Evolutionary conservation across 148 eudicot genomes (phyloP), one percentile per base, ranked within the genome.

Genomic region (Drosera capensis): DNA sequence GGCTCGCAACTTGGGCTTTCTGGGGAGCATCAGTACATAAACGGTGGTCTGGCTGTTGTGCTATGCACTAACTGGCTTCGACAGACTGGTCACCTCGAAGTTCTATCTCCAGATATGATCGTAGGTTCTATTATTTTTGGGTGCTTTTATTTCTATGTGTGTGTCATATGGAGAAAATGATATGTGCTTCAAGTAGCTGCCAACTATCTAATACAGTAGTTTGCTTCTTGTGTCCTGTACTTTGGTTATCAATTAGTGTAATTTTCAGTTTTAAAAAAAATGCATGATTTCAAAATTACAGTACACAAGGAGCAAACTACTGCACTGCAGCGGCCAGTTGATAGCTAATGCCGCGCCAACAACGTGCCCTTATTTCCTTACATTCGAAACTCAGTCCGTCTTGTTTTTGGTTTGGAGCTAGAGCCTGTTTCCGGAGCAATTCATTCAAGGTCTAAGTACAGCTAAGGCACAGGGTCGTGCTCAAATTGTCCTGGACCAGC

Each of bases 11-110:
- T 92, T 43, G 86, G 95, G 64, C 95, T 92, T 37, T 68, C 66
- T 30, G 99, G 99, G 5, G 94, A 81, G 31, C 99, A 92, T 63
- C 99, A 92, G 50, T 81, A 70, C 44, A 34, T 74, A 42, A 92
- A 92, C 71, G 99, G 95, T 53, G 88, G 94, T 42, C 94, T 92
- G 58, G 99, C 99, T 25, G 66, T 92, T 55, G 73, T 82, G 30
- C 57, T 92, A 55, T 78, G 86, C 63, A 78, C 95, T 55, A 68
- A 88, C 41, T 92, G 87, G 82, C 99, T 92, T 60, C 82, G 81
- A 45, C 73, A 59, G 59, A 76, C 82, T 18, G 94, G 99, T 42
- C 80, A 63, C 58, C 49, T 70, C 29, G 77, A 82, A 52, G 45
- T 60, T 46, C 70, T 64, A 43, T 54, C 53, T 71, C 60, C 67